A percentile compares a stretch with the other conserved stretches of the same genome.
Conservation (phyloP, 306 rosid genomes). For the Ormosia semicastrata region DNA sequence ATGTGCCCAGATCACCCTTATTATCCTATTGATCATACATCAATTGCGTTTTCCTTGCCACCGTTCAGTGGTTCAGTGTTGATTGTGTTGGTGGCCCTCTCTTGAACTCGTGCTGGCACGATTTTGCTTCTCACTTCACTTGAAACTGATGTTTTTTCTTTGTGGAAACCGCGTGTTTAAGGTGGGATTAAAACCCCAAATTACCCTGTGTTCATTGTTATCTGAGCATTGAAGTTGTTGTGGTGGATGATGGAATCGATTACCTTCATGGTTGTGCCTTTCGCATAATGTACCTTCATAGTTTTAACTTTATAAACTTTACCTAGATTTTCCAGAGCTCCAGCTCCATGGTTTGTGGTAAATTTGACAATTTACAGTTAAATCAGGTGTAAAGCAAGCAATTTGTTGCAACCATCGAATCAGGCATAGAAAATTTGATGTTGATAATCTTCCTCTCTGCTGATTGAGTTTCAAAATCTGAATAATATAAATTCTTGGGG, state of each 20-base stretch:
- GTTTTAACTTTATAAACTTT: background rate
- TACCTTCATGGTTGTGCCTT: background rate
- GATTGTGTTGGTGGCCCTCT: background rate
- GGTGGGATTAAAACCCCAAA: background rate
- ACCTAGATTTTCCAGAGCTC: background rate
- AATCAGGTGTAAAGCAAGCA: background rate
- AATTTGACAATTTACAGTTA: background rate
- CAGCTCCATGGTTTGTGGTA: background rate
- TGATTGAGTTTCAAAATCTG: background rate
- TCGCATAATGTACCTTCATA: constrained; percentile 6
- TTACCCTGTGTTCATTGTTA: background rate
- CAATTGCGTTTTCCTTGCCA: background rate
- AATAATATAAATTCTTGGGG: background rate
- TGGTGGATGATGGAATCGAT: background rate
- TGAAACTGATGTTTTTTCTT: background rate
- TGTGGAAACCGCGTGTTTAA: background rate
- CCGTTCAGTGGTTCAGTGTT: background rate
- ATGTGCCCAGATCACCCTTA: constrained; percentile 37
- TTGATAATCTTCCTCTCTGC: background rate
- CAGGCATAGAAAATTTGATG: background rate
- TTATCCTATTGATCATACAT: constrained; percentile 3
- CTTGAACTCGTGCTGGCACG: background rate
- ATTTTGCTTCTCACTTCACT: background rate
- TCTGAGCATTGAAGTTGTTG: background rate
- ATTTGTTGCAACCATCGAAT: too few species aligned